Evolutionary conservation across 2,329 filamentous ascomycete genomes (phyloP).

Genomic region (Alternaria infectoria): DNA sequence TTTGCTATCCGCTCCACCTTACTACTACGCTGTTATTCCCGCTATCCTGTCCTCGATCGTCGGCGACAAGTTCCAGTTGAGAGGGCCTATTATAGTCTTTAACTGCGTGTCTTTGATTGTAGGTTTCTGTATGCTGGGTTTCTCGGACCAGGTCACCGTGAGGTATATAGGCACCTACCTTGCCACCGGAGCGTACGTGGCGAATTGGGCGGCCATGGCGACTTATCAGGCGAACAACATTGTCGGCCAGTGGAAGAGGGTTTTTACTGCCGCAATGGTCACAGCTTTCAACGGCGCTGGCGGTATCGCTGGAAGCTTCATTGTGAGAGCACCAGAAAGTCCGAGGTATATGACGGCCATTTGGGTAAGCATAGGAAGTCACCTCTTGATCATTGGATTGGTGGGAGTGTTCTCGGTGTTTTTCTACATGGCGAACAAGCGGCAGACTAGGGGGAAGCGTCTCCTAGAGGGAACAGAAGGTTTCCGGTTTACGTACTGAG

Average conservation of each 20-base stretch:
- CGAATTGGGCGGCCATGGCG: conserved; percentile 72
- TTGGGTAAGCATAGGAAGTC: conserved; percentile 68
- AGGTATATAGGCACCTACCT: conserved; percentile 70
- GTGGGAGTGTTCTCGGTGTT: conserved; percentile 60
- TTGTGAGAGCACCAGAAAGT: conserved; percentile 66
- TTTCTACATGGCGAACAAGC: conserved; percentile 60
- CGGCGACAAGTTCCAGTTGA: conserved; percentile 65
- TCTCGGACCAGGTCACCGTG: conserved; percentile 64
- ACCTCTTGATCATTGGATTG: conserved; percentile 63
- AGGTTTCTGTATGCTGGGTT: conserved; percentile 71
- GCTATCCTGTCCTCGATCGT: conserved; percentile 68
- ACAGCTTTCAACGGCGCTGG: conserved; percentile 68
- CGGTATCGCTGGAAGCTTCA: conserved; percentile 70
- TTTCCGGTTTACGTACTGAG: conserved; percentile 54
- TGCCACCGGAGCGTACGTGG: conserved; percentile 71
- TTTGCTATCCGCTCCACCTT: conserved; percentile 69
- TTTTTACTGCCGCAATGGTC: conserved; percentile 65
- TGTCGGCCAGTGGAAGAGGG: conserved; percentile 67
- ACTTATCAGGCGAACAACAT: conserved; percentile 59
- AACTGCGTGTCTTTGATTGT: conserved; percentile 67
- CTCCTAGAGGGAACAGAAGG: conserved; percentile 59
- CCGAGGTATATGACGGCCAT: conserved; percentile 69
- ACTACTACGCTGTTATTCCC: conserved; percentile 70
- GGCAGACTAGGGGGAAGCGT: conserved; percentile 55
- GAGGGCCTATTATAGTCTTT: conserved; percentile 69